phyloP scores from a whole-genome alignment of 192 early-diverging fungal species.

The Funneliformis geosporum region DNA sequence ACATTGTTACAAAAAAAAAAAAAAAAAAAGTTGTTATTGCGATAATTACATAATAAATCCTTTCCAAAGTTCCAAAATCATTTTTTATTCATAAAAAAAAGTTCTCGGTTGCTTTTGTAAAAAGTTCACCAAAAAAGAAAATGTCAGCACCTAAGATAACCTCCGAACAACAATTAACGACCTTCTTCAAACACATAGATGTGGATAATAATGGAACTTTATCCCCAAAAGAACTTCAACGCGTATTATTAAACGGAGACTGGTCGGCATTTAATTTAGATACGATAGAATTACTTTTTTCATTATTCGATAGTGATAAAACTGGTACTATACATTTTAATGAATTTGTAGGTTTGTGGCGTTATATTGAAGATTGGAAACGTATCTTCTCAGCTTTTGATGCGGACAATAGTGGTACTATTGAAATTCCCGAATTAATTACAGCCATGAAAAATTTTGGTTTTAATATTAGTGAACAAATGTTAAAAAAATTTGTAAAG shows the following conservation, averaged over 20 bases:
- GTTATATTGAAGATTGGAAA: constrained; percentile 82
- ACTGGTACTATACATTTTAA: constrained; percentile 70
- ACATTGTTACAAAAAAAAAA: too few species aligned
- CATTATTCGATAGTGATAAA: constrained; percentile 69
- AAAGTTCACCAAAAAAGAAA: neutral
- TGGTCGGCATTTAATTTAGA: constrained; percentile 78
- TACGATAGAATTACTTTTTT: constrained; percentile 76
- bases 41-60: too few species aligned
- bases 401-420: constrained; percentile 67
- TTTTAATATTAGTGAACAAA: constrained; percentile 67
- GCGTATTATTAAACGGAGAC: constrained; percentile 47
- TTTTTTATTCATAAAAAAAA: neutral
- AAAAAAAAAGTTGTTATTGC: too few species aligned
- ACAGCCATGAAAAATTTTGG: constrained; percentile 70
- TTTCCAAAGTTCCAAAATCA: neutral
- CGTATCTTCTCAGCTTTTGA: constrained; percentile 73
- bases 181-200: neutral
- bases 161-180: neutral
- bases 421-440: constrained; percentile 68
- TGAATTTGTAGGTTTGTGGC: constrained; percentile 75
- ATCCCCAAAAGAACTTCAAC: neutral
- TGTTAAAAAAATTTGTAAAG: constrained; percentile 62
- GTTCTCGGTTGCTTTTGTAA: neutral
- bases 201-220: neutral
- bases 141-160: neutral